These are phyloP conservation scores for Ailanthus altissimus DNA, from an alignment of 345 rosid species.

Conservation along the genomic window DNA sequence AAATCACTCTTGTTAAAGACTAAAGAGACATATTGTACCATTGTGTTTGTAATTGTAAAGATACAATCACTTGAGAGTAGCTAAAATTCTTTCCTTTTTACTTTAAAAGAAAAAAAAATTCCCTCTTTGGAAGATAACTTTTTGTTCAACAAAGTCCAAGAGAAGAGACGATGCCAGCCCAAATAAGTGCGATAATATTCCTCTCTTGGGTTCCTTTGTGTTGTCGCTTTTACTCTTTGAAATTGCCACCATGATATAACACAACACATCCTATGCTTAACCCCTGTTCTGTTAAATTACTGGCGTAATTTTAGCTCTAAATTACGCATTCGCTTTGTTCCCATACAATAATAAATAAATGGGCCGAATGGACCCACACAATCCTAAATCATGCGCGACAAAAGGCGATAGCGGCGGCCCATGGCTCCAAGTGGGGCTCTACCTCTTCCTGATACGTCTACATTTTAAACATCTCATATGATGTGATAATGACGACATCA, in stretches of 20 bases:
- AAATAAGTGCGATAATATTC: neutral
- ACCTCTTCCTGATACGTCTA: neutral
- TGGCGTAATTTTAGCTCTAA: neutral
- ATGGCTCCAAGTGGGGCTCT: neutral
- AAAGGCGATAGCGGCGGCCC: neutral
- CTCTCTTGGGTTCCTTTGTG: conserved; percentile 24
- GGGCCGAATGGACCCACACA: neutral
- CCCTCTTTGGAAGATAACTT: too few species aligned
- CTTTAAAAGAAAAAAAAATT: too few species aligned
- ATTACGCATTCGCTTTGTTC: conserved; percentile 16
- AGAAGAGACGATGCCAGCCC: conserved; percentile 27
- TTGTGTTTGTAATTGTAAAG: conserved; percentile 6
- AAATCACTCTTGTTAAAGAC: conserved; percentile 22
- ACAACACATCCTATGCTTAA: neutral
- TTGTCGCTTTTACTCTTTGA: conserved; percentile 24
- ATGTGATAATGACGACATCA: neutral
- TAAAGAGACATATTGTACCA: conserved; percentile 15
- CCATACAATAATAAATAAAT: conserved; percentile 4
- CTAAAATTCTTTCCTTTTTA: too few species aligned
- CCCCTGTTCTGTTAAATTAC: conserved; percentile 6
- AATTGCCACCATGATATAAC: conserved; percentile 24
- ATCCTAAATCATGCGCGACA: neutral
- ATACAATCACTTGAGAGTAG: too few species aligned
- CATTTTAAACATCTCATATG: neutral
- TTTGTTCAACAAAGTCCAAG: conserved; percentile 12